Evolutionary conservation across 2,329 filamentous ascomycete genomes (phyloP), one percentile per base, ranked within the genome.

Genomic region (Fusarium pseudocircinatum): DNA sequence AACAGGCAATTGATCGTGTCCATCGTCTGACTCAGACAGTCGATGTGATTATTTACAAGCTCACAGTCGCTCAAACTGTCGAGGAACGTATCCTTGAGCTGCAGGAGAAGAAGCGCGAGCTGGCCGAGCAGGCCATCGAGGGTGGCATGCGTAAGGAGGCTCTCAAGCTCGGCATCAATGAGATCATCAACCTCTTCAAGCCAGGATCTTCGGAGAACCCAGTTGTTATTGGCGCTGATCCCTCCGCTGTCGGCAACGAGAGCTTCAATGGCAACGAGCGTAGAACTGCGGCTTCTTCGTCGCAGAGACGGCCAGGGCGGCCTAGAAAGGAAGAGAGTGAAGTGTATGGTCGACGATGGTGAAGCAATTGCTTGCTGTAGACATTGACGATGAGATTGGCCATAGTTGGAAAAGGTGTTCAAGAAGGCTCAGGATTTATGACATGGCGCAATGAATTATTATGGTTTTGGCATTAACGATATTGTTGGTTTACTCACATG

Each of bases 1-100:
- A 99, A 82, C 96, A 99, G 86, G 96, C 96, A 54, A 99, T 99
- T 76, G 96, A 99, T 82, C 94, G 96, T 61, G 96, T 99, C 32
- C 96, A 99, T 81, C 94, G 96, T n/a, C 92, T 99, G 60, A 98
- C 97, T 44, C 96, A 99, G 83, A 98, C 94, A 3, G 88, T 96
- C 44, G 95, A 98, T 79, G 96, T 99, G 39, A 90, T 96, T 63
- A 94, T 99, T 72, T 99, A 97, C 86, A 97, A 96, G 78, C 90
- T 99, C 77, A 97, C 95, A 6, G 92, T 99, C 69, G 89, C 90
- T 74, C 88, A 92, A 74, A 95, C 93, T 0, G 96, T 99, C 63
- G 96, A 99, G 85, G 95, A 96, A 82, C 91, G 95, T 65, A 99
- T 99, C 77, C 85, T 98, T n/a, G 94, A 93, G 69, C 88, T 99